Base-by-base conservation (phyloP, 78 protist species). In the Dictyostelium brefeldianum region DNA sequence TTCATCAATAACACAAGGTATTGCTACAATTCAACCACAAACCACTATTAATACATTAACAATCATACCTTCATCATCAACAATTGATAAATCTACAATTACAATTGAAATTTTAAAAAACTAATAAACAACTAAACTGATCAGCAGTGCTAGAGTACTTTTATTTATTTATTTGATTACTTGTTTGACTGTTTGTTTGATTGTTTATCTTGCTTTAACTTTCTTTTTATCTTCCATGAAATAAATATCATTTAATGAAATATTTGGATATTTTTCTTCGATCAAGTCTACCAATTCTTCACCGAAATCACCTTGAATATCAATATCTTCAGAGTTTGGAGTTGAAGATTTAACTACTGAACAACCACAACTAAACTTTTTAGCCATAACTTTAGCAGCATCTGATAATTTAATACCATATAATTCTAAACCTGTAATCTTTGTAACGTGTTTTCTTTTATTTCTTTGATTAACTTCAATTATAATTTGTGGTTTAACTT, bases 341-440 rank as follows among this genome's bases (percentile, higher is more conserved):
- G n/a, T 57, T 56, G 64, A 20, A 36, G 70, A 62, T 73, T 90
- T 80, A 10, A 91, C 83, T 6, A 91, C 95, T 7, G 95, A 80
- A 20, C 95, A 91, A 48, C 95, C 95, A 70, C 95, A 91, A 65
- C 92, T 83, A 50, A 91, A 91, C 27, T 91, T 91, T 53, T 91
- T 91, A 10, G 95, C 89, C 89, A 91, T 81, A 31, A 91, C 22
- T 57, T 91, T 91, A 5, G 71, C 43, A 14, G 95, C 90, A 51
- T 91, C 95, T 31, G 95, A 18, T 29, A 91, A 46, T 51, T 91
- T 91, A 15, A 89, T 89, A 43, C 95, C 95, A 57, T 71, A 91
- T 27, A 46, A 53, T 15, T 91, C 90, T 53, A 91, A 67, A 59
- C 95, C 95, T 12, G 80, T 17, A 56, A 91, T 57, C 18, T 77